phyloP scores from a whole-genome alignment of 2,329 filamentous ascomycete genomes.

The Hypoxylon sp. region DNA sequence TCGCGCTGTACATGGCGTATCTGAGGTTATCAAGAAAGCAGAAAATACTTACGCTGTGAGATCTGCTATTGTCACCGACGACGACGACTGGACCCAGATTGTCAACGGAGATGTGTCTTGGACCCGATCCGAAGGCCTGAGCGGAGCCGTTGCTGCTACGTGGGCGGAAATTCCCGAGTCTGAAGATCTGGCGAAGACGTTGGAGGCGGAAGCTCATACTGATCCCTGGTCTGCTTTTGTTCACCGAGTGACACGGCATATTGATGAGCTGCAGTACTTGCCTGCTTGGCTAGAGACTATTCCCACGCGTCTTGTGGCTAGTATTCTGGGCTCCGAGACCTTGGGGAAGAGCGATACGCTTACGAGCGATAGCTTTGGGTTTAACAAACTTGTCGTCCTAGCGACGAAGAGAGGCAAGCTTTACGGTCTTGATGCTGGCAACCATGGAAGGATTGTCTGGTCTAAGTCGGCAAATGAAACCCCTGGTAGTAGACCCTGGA shows the following conservation, averaged over 20 bases:
- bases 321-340: constrained; percentile 71
- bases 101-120: constrained; percentile 86
- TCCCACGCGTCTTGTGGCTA: constrained; percentile 76
- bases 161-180: constrained; percentile 84
- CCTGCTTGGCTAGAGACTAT: constrained; percentile 80
- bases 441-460: constrained; percentile 83
- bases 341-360: constrained; percentile 62
- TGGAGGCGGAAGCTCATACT: constrained; percentile 89
- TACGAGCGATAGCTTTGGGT: constrained; percentile 84
- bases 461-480: constrained; percentile 74
- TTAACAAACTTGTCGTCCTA: constrained; percentile 86
- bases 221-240: constrained; percentile 86
- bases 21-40: constrained; percentile 84
- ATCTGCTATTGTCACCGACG: constrained; percentile 77
- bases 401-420: constrained; percentile 85
- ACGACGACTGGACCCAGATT: constrained; percentile 84
- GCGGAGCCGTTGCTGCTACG: constrained; percentile 82
- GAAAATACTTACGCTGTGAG: constrained; percentile 81
- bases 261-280: constrained; percentile 81
- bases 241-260: constrained; percentile 86
- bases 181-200: constrained; percentile 81
- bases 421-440: constrained; percentile 83
- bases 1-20: constrained; percentile 76
- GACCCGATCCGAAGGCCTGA: constrained; percentile 85
- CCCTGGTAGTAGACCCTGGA: constrained; percentile 69